Base-by-base conservation (phyloP, 2,329 filamentous ascomycete genomes). In the Aspergillus tanneri region DNA sequence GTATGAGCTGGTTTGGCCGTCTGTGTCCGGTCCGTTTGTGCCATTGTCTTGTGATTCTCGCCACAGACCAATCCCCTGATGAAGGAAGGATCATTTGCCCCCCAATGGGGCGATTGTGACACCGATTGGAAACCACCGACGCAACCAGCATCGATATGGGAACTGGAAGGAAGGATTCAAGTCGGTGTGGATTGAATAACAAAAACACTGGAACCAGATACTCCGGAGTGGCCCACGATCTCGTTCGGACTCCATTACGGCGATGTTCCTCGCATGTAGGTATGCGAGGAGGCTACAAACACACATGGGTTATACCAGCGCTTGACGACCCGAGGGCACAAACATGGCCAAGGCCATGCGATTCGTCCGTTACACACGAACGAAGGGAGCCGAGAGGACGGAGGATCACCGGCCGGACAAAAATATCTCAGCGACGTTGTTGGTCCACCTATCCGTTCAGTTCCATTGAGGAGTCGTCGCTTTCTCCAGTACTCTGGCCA, bases 21-120 rank as follows among this genome's bases (percentile, higher is more conserved):
- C 43, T 37, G 48, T 52, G 46, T 46, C 49, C 49, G 46, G 43
- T 39, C 54, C 54, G 50, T 57, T 60, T 54, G 57, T 53, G 48
- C 47, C 43, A 51, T 53, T 49, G 50, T 57, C 49, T 55, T 57
- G 56, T 58, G 56, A 56, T 54, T 51, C 28, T 47, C 23, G 40
- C 35, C 38, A 23, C 43, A 52, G 47, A 41, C 56, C 47, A 53
- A 51, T 48, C 39, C 30, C 45, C 47, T 48, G 48, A 30, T 35
- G 43, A 52, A 47, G 35, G 41, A 52, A 25, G 42, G 40, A 35
- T 54, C 50, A 44, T 48, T 59, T 52, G 48, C 51, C 55, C 41
- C 43, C 24, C 36, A 42, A 51, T 51, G 28, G 47, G 34, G 37
- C 27, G 19, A 53, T 49, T 60, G 59, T 61, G 52, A 56, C 50